Percentiles rank a stretch among this genome's conserved stretches.
These are phyloP conservation scores for Euphorbia pulcherrima DNA, from an alignment of 345 rosid genomes.

Conservation along the genomic window DNA sequence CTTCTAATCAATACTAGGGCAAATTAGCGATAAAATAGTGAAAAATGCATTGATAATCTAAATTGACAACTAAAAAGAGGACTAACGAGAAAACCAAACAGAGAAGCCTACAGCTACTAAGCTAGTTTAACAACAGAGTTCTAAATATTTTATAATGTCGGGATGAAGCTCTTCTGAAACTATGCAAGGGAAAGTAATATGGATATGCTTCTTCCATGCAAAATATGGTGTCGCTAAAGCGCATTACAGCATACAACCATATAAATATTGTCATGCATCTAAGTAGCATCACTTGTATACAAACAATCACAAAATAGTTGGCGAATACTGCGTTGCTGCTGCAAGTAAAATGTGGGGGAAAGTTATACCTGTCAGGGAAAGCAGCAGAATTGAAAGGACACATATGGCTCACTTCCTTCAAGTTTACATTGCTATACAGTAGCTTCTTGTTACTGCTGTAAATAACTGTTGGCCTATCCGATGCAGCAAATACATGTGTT, in stretches of 20 bases:
- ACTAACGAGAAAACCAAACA: too few relatives aligned
- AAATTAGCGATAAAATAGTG: too few relatives aligned
- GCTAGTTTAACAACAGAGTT: not conserved
- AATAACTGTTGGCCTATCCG: slow-evolving; percentile 93
- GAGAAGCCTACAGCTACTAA: not conserved
- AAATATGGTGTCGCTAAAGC: not conserved
- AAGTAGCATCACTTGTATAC: not conserved
- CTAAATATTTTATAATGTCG: not conserved
- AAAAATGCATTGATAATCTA: too few relatives aligned
- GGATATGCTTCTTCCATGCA: not conserved
- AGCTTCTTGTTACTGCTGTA: slow-evolving; percentile 97
- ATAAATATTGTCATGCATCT: not conserved
- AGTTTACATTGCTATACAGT: slow-evolving; percentile 89
- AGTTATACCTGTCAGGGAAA: slow-evolving; percentile 81
- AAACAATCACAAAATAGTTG: not conserved
- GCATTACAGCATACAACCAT: not conserved
- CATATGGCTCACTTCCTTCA: slow-evolving; percentile 95
- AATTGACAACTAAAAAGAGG: too few relatives aligned
- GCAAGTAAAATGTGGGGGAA: not conserved
- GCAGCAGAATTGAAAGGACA: slow-evolving; percentile 95
- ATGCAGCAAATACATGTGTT: slow-evolving; percentile 90
- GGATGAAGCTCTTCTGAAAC: not conserved
- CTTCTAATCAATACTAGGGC: too few relatives aligned
- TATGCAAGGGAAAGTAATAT: not conserved
- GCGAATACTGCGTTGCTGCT: not conserved